Evolutionary conservation across 352 stramenopile species (phyloP), one percentile per base, ranked within the genome.

Genomic region (Phytophthora melonis): DNA sequence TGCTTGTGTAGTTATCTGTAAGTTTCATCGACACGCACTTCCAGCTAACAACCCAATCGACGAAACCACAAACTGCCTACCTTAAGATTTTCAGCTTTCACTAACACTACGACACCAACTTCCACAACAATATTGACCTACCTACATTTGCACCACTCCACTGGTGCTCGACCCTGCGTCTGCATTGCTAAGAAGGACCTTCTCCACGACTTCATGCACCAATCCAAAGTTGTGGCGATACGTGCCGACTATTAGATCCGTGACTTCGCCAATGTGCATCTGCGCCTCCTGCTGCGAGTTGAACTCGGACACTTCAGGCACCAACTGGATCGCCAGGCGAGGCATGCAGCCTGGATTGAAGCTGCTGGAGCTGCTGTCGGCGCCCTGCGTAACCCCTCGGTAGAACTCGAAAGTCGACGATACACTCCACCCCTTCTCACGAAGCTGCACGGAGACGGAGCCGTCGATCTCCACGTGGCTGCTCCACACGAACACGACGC

Each of bases 401-500:
- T 79, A 32, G 14, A 77, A 76, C 53, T 79, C 74, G 56, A 78
- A 78, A 25, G 64, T 69, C 16, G 74, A 80, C 5, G 21, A 49
- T 0, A 52, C 70, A 25, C 66, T 75, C 75, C 72, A 81, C n/a
- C 75, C 76, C 64, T 72, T 77, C 18, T 82, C 75, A 25, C 49
- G 75, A 14, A 84, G 45, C 5, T 72, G 68, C 2, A 84, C 61
- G 19, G 57, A 77, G 1, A 79, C 36, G 0, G 66, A 72, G 19
- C 72, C 75, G 2, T 72, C 61, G 18, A 79, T 82, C 39, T 82
- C 57, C 1, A 84, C 66, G 36, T 73, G 61, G 11, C 64, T 68
- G 32, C 52, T 73, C 71, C 77, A 84, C 10, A 84, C 67, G 18
- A 78, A 73, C 4, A 80, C 59, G n/a, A 81, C 59, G 19, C 71